phyloP scores from a whole-genome alignment of 108 stramenopile species.

The Ochromonas danica region DNA sequence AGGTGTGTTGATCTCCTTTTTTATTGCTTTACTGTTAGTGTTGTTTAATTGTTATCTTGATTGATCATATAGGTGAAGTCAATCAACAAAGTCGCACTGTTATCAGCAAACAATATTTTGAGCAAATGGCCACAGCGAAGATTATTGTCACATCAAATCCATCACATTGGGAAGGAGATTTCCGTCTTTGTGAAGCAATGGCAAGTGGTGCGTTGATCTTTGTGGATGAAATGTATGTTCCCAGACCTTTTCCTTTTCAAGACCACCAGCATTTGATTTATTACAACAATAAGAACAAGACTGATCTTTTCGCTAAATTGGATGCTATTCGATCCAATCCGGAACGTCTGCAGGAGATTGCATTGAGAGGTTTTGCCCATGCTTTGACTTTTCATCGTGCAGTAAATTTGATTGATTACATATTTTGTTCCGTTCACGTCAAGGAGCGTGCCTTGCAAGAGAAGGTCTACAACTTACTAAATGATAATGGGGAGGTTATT shows the following conservation, averaged over 20 bases:
- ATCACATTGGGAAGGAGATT: constrained; percentile 42
- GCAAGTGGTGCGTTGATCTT: constrained; percentile 34
- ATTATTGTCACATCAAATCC: constrained; percentile 41
- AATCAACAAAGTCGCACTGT: constrained; percentile 1
- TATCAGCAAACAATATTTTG: constrained; percentile 23
- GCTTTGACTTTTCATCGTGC: constrained; percentile 21
- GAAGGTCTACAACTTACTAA: too few relatives aligned
- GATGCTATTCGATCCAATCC: background rate
- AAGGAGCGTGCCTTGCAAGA: too few relatives aligned
- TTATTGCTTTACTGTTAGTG: too few relatives aligned
- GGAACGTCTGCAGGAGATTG: background rate
- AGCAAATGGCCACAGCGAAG: background rate
- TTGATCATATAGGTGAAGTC: too few relatives aligned
- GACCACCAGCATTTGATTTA: constrained; percentile 22
- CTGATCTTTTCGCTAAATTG: constrained; percentile 26
- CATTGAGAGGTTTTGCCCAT: background rate
- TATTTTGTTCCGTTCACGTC: constrained; percentile 10
- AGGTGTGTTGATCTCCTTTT: too few relatives aligned
- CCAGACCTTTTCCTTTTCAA: background rate
- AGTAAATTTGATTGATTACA: constrained; percentile 5
- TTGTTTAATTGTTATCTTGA: too few relatives aligned
- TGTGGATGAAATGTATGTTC: constrained; percentile 39
- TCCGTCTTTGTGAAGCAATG: constrained; percentile 33
- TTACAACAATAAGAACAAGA: constrained; percentile 32
- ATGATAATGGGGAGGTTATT: too few relatives aligned